A percentile compares a stretch with the other conserved stretches of the same genome.
phyloP scores from a whole-genome alignment of 345 rosid species.

The Passiflora organensis region DNA sequence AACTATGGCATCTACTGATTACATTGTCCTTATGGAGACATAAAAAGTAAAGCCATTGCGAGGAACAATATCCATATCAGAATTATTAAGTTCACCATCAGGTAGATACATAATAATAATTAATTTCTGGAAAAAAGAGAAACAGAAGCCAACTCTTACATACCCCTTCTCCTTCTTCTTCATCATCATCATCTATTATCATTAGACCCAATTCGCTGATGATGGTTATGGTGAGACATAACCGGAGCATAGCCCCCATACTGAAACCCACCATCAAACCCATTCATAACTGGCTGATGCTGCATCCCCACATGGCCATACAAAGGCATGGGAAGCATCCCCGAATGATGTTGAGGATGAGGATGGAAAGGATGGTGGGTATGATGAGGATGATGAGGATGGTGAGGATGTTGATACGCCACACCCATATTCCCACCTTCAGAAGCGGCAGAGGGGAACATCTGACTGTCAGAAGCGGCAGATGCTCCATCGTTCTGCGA shows the following conservation, averaged over 20 bases:
- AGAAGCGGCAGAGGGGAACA: constrained; percentile 69
- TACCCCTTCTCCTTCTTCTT: background rate
- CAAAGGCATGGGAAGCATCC: constrained; percentile 55
- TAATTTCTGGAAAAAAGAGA: too few species aligned
- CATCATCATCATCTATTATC: constrained; percentile 43
- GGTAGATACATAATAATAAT: too few species aligned
- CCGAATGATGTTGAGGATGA: constrained; percentile 21
- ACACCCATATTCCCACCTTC: constrained; percentile 37
- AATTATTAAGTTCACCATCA: background rate
- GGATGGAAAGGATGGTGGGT: constrained; percentile 1
- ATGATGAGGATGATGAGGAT: background rate
- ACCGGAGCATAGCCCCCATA: constrained; percentile 53
- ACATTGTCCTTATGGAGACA: too few species aligned
- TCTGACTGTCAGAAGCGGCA: constrained; percentile 55
- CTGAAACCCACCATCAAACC: constrained; percentile 48
- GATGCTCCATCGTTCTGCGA: constrained; percentile 34
- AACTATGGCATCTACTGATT: too few species aligned
- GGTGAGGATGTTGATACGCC: constrained; percentile 23
- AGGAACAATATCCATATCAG: too few species aligned
- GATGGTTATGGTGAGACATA: constrained; percentile 38
- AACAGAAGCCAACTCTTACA: constrained; percentile 11
- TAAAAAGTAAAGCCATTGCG: too few species aligned
- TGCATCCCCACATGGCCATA: constrained; percentile 65
- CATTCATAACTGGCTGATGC: constrained; percentile 4
- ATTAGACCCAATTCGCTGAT: constrained; percentile 42